Percentiles rank a stretch among this genome's conserved stretches.
phyloP scores from a whole-genome alignment of 768 basidiomycete genomes.

The Cyclocybe cylindracea region DNA sequence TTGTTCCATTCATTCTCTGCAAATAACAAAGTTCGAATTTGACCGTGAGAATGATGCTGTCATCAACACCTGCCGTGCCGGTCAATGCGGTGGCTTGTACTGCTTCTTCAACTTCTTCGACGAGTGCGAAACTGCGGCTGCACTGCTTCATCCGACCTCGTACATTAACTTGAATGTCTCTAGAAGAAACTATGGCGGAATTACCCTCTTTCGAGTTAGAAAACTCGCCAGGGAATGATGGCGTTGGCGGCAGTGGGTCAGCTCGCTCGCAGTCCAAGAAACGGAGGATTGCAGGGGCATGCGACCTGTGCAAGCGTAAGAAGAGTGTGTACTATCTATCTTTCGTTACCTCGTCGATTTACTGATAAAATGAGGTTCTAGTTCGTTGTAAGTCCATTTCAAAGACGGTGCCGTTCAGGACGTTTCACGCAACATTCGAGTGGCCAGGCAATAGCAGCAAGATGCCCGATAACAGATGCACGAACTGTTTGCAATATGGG shows the following conservation, averaged over 20 bases:
- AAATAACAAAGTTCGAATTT: too few relatives aligned
- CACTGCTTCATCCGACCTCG: too few relatives aligned
- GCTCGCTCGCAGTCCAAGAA: conserved; percentile 42
- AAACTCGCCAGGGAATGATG: not conserved
- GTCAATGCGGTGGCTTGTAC: too few relatives aligned
- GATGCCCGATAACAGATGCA: conserved; percentile 64
- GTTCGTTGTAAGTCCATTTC: conserved; percentile 33
- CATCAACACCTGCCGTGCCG: too few relatives aligned
- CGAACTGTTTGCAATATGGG: conserved; percentile 60
- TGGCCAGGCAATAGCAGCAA: conserved; percentile 66
- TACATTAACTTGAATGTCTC: too few relatives aligned
- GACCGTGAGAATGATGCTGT: too few relatives aligned
- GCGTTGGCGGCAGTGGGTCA: not conserved
- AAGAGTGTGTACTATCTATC: conserved; percentile 48
- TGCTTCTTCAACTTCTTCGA: too few relatives aligned
- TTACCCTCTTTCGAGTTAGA: not conserved
- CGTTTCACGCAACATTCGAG: conserved; percentile 10
- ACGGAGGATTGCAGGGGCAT: conserved; percentile 65
- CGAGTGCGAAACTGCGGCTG: too few relatives aligned
- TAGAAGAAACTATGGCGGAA: too few relatives aligned
- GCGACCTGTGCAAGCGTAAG: conserved; percentile 73
- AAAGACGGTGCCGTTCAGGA: not conserved
- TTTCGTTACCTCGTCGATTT: not conserved
- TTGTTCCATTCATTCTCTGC: too few relatives aligned
- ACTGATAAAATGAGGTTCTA: conserved; percentile 6